Evolutionary conservation across 1,284 basidiomycete genomes (phyloP).

Genomic region (Microstroma glucosiphilum): DNA sequence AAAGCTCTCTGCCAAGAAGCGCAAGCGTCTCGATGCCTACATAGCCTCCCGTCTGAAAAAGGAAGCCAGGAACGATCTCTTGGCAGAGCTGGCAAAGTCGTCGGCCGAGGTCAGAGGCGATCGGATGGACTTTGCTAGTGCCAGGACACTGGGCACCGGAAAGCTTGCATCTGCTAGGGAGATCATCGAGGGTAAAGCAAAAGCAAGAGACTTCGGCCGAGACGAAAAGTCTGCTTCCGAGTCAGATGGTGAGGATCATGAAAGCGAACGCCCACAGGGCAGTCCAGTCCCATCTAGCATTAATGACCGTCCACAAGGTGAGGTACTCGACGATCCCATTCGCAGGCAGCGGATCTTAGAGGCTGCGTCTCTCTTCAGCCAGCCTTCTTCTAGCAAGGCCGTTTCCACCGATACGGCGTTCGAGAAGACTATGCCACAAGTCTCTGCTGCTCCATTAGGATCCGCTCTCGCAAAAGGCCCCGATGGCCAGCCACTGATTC

Average conservation of each 20-base stretch:
- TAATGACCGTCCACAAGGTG: not conserved
- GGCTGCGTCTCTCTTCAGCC: conserved; percentile 22
- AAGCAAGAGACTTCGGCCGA: conserved; percentile 18
- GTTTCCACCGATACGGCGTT: conserved; percentile 1
- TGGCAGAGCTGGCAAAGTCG: conserved; percentile 41
- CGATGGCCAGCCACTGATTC: conserved; percentile 31
- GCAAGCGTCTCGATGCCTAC: conserved; percentile 50
- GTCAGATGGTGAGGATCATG: conserved; percentile 18
- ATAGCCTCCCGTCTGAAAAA: conserved; percentile 49
- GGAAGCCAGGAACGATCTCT: conserved; percentile 42
- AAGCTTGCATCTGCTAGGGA: conserved; percentile 32
- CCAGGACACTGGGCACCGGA: conserved; percentile 46
- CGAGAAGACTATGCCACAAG: too few relatives aligned
- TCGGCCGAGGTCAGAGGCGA: conserved; percentile 39
- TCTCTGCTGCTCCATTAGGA: conserved; percentile 22
- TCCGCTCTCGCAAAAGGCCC: conserved; percentile 40
- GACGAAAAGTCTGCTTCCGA: conserved; percentile 23
- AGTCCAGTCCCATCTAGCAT: not conserved
- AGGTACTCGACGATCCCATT: conserved; percentile 20
- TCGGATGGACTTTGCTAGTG: conserved; percentile 32
- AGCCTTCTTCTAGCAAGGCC: conserved; percentile 11
- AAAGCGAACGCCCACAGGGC: conserved; percentile 5
- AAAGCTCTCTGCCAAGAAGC: conserved; percentile 47
- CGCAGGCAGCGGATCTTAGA: conserved; percentile 27
- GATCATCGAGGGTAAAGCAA: conserved; percentile 26